A percentile compares a stretch with the other conserved stretches of the same genome.
Evolutionary conservation across 768 basidiomycete genomes (phyloP).

Genomic region (Pleurotus sapidus): DNA sequence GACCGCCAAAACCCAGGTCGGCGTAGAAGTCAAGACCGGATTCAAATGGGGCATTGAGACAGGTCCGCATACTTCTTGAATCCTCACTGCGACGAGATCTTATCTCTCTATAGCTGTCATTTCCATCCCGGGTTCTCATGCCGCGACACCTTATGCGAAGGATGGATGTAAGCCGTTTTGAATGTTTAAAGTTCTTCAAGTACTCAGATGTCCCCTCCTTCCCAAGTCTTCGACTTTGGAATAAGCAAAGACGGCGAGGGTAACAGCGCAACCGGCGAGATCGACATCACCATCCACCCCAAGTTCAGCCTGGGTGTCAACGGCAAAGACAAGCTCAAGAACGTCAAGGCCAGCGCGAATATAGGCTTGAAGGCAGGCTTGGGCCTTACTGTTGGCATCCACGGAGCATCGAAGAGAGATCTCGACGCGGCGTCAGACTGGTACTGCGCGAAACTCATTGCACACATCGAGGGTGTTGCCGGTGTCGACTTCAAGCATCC

Average conservation of each 20-base stretch:
- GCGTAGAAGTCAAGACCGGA: neutral
- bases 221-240: neutral
- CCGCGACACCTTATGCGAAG: neutral
- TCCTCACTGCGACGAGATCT: neutral
- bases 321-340: neutral
- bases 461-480: neutral
- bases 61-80: neutral
- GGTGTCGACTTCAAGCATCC: neutral
- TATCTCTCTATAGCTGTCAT: neutral
- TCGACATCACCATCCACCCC: neutral
- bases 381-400: neutral
- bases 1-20: neutral
- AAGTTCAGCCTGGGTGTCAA: neutral
- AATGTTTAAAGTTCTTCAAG: neutral
- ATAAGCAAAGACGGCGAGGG: neutral
- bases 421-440: neutral
- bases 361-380: neutral
- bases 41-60: neutral
- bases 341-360: neutral
- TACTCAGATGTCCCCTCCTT: neutral
- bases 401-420: neutral
- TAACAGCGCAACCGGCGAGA: neutral
- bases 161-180: neutral
- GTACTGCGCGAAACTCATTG: neutral
- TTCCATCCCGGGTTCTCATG: neutral